phyloP scores from a whole-genome alignment of 2,329 filamentous ascomycete species.

The Colletotrichum incanum region DNA sequence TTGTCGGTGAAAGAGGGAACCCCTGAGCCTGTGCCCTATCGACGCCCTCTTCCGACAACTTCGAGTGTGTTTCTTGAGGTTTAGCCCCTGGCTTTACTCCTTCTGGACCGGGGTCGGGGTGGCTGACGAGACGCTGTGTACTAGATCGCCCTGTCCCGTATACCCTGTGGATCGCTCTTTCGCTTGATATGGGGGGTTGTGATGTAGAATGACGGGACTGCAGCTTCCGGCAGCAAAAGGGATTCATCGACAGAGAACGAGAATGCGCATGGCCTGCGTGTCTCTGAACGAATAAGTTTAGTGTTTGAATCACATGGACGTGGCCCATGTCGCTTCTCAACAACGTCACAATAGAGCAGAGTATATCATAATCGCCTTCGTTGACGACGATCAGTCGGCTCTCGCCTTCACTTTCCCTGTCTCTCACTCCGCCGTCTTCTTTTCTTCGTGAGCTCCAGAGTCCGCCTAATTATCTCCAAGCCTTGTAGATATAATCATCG shows the following conservation, averaged over 20 bases:
- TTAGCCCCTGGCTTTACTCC: not conserved
- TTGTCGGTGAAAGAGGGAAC: not conserved
- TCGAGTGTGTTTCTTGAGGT: not conserved
- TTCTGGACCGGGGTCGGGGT: conserved; percentile 16
- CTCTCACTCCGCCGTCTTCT: not conserved
- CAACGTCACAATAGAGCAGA: conserved; percentile 10
- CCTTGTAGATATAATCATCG: conserved; percentile 7
- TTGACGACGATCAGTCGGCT: conserved; percentile 26
- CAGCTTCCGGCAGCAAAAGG: conserved; percentile 35
- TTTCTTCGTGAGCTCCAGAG: conserved; percentile 21
- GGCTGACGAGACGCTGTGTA: conserved; percentile 21
- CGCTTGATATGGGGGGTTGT: not conserved
- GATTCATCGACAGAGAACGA: conserved; percentile 37
- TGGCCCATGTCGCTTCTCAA: not conserved
- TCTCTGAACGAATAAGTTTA: not conserved
- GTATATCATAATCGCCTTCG: conserved; percentile 24
- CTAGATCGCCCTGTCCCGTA: conserved; percentile 13
- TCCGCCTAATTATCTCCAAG: not conserved
- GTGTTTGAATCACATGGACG: conserved; percentile 15
- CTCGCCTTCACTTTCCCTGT: not conserved
- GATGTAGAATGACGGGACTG: not conserved
- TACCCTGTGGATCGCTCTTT: not conserved
- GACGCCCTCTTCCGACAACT: not conserved
- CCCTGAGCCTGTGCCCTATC: not conserved
- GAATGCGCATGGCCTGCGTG: not conserved